Evolutionary conservation across 805 yeast species (phyloP).

Genomic region (Pichia heedii): DNA sequence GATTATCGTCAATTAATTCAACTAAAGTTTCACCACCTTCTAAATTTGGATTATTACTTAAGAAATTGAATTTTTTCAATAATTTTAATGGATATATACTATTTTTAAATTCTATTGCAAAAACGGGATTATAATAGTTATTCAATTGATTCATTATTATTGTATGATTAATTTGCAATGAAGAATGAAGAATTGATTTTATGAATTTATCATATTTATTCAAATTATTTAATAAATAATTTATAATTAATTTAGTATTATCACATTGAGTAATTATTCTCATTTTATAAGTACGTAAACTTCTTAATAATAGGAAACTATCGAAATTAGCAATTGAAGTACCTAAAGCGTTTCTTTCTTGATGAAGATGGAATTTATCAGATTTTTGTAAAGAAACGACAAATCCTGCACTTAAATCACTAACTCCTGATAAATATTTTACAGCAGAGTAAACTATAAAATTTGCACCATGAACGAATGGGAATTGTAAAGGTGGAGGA

Average conservation of each 20-base stretch:
- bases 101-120: constrained; percentile 32
- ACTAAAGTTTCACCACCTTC: constrained; percentile 45
- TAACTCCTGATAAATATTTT: constrained; percentile 47
- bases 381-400: constrained; percentile 32
- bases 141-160: constrained; percentile 34
- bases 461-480: constrained; percentile 45
- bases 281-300: constrained; percentile 43
- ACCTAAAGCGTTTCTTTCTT: constrained; percentile 38
- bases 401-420: constrained; percentile 46
- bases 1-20: constrained; percentile 32
- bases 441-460: constrained; percentile 47
- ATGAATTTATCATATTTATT: constrained; percentile 27
- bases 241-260: constrained; percentile 35
- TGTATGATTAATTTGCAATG: constrained; percentile 33
- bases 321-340: constrained; percentile 46
- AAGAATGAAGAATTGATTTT: constrained; percentile 35
- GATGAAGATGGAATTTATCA: constrained; percentile 27
- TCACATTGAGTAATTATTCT: constrained; percentile 39
- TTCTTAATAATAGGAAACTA: constrained; percentile 37
- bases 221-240: constrained; percentile 29
- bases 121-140: constrained; percentile 38
- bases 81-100: constrained; percentile 31
- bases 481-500: constrained; percentile 47
- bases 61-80: constrained; percentile 38
- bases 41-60: constrained; percentile 40